Evolutionary conservation across 441 rosid species (phyloP).

Genomic region (Erodium texanum): DNA sequence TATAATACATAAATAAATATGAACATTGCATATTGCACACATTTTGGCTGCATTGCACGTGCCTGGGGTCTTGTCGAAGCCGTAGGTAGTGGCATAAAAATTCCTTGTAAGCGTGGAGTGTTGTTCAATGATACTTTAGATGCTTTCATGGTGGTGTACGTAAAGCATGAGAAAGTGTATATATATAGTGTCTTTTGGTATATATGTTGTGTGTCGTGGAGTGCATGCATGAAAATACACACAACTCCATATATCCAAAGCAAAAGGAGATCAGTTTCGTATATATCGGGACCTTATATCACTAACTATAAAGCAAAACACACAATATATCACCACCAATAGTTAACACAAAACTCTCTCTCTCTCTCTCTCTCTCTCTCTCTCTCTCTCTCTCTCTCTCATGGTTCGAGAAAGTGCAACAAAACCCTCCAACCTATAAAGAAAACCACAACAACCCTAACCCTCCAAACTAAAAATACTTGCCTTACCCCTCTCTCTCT

Average conservation of each 20-base stretch:
- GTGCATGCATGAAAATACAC: constrained; percentile 51
- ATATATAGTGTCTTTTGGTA: constrained; percentile 10
- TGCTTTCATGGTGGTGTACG: constrained; percentile 19
- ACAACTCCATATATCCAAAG: constrained; percentile 12
- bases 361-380: constrained; percentile 27
- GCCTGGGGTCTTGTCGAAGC: neutral
- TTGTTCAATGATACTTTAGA: neutral
- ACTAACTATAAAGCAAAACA: neutral
- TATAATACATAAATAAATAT: no score
- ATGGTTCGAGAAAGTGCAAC: constrained; percentile 36
- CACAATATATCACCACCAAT: neutral
- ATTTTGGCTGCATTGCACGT: no score
- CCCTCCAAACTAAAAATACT: constrained; percentile 17
- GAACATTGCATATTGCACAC: no score
- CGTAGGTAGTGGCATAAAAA: constrained; percentile 10
- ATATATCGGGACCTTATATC: neutral
- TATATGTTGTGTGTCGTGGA: neutral
- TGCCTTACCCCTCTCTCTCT: constrained; percentile 18
- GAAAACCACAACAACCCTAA: constrained; percentile 36
- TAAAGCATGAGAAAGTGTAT: constrained; percentile 13
- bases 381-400: constrained; percentile 26
- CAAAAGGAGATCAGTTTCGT: constrained; percentile 18
- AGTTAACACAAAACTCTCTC: no score
- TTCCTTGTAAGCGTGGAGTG: neutral
- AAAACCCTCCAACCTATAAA: constrained; percentile 52